phyloP scores from a whole-genome alignment of 257 asterid genomes.

The Nicotiana tabacum region DNA sequence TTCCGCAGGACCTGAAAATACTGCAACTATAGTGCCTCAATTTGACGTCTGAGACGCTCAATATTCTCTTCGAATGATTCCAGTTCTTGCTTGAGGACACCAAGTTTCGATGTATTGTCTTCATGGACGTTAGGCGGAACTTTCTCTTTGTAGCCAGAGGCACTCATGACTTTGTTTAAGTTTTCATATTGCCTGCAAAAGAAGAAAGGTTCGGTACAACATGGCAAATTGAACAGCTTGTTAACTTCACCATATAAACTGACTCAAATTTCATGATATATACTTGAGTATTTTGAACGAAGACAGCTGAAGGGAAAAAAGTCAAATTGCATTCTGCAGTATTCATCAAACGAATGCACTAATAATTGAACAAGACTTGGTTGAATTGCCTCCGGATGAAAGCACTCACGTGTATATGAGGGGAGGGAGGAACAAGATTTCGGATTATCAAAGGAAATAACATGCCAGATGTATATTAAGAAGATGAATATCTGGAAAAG shows the following conservation, averaged over 20 bases:
- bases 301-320: neutral
- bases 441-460: neutral
- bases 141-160: slow-evolving; percentile 67
- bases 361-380: neutral
- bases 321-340: neutral
- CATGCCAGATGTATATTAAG: neutral
- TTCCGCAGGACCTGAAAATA: neutral
- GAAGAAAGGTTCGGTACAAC: neutral
- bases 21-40: slow-evolving; percentile 10
- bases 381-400: too few species aligned
- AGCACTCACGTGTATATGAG: too few species aligned
- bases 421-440: neutral
- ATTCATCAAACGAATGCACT: neutral
- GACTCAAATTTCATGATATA: neutral
- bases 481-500: neutral
- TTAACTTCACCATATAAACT: neutral
- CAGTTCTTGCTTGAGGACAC: slow-evolving; percentile 46
- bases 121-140: slow-evolving; percentile 58
- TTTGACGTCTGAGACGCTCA: slow-evolving; percentile 48
- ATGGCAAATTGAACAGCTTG: neutral
- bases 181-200: slow-evolving; percentile 63
- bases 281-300: neutral
- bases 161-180: slow-evolving; percentile 48
- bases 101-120: slow-evolving; percentile 47
- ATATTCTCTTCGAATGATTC: slow-evolving; percentile 51